phyloP scores from a whole-genome alignment of 2,329 filamentous ascomycete genomes.

The Boeremia lycopersici region DNA sequence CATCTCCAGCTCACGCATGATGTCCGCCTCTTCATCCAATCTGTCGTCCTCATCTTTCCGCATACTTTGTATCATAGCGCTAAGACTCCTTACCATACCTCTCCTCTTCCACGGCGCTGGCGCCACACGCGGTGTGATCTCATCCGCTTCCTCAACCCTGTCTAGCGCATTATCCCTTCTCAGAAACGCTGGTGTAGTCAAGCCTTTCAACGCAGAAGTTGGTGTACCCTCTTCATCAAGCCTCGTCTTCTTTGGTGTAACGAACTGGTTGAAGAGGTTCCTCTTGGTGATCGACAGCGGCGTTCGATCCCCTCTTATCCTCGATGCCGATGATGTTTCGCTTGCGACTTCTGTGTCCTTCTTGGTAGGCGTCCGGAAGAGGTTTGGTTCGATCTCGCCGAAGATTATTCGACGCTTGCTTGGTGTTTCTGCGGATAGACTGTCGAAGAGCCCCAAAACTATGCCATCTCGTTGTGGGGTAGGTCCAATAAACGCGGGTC shows the following conservation, averaged over 20 bases:
- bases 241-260: conserved; percentile 62
- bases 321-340: conserved; percentile 37
- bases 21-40: conserved; percentile 75
- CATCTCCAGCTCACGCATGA: conserved; percentile 72
- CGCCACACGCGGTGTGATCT: conserved; percentile 31
- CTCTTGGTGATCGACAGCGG: conserved; percentile 64
- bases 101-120: conserved; percentile 52
- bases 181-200: conserved; percentile 75
- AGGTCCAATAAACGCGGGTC: conserved; percentile 64
- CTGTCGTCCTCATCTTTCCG: conserved; percentile 60
- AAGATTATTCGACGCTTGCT: conserved; percentile 43
- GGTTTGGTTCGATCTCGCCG: conserved; percentile 38
- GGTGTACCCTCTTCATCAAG: conserved; percentile 48
- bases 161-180: conserved; percentile 59
- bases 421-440: conserved; percentile 61
- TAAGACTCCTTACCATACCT: conserved; percentile 69
- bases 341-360: conserved; percentile 37
- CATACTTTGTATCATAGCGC: conserved; percentile 73
- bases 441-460: conserved; percentile 78
- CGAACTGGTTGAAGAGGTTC: conserved; percentile 66
- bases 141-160: conserved; percentile 61
- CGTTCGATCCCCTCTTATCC: conserved; percentile 49
- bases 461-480: conserved; percentile 81
- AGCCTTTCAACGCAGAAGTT: conserved; percentile 47
- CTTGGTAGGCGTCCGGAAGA: conserved; percentile 50